phyloP scores from a whole-genome alignment of 306 rosid species.

The Mimosa bimucronata region DNA sequence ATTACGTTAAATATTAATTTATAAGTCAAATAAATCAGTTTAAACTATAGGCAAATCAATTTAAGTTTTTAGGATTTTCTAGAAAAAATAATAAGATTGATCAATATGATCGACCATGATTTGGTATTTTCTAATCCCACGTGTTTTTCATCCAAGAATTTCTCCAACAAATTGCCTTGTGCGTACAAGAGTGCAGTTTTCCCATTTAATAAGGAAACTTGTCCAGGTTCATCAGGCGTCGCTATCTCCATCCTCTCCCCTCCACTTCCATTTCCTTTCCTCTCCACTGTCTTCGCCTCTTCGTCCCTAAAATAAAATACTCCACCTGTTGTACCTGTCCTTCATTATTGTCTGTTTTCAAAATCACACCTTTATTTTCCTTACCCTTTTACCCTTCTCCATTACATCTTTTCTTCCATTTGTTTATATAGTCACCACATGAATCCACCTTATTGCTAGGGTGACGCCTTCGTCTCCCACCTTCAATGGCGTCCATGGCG shows the following conservation, averaged over 20 bases:
- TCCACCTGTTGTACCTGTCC: neutral
- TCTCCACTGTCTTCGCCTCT: neutral
- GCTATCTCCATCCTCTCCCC: neutral
- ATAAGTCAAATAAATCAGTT: too few relatives aligned
- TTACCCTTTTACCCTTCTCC: conserved; percentile 44
- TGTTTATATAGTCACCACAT: conserved; percentile 26
- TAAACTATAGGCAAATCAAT: too few relatives aligned
- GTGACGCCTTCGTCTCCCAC: conserved; percentile 11
- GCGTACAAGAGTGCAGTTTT: too few relatives aligned
- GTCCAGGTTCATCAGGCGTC: neutral
- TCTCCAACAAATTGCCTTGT: too few relatives aligned
- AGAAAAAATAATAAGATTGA: too few relatives aligned
- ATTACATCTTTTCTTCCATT: conserved; percentile 34
- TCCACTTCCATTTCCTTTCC: neutral
- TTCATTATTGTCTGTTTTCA: neutral
- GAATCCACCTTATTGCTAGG: neutral
- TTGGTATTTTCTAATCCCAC: too few relatives aligned
- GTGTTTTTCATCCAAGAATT: too few relatives aligned
- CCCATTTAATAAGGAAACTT: neutral
- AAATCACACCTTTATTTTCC: neutral
- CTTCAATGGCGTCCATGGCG: conserved; percentile 95
- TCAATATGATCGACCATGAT: too few relatives aligned
- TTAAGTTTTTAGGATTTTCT: too few relatives aligned
- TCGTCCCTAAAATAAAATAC: neutral
- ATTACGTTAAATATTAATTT: too few relatives aligned